Evolutionary conservation across 495 filamentous ascomycete species (phyloP), one percentile per base, ranked within the genome.

Genomic region (Penicillium ucsense): DNA sequence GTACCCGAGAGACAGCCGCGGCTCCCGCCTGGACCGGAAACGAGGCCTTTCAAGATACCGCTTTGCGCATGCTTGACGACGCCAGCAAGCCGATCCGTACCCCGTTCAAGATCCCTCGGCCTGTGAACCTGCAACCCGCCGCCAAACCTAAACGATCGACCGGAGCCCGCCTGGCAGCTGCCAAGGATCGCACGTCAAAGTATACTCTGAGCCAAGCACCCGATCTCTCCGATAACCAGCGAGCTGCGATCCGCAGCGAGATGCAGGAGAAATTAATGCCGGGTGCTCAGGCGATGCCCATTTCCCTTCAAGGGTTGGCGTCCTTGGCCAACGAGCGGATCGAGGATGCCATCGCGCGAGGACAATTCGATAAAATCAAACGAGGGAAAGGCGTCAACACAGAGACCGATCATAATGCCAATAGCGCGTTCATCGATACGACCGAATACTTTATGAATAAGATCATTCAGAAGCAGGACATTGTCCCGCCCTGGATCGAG

Each of bases 371-470:
- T 51, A 82, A 88, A 45, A 86, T 97, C 4, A 80, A 84, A 3
- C 75, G 92, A 8, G 92, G 92, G 0, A 86, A 87, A 54, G 82
- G 80, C 9, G 62, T 71, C 33, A 70, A 74, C 51, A 73, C 87
- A 1, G 79, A 90, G 63, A 70, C 82, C 12, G 91, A 95, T 60
- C 71, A 88, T 43, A 83, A 88, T 56, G 86, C 86, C 3, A 84
- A 82, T 51, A 92, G 82, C 57, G 89, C 94, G 0, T 98, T 92
- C 60, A 76, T 97, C 33, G 89, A 97, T 61, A 97, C 92, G 2
- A 97, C 94, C 0, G 91, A 95, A 65, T 96, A 95, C 61, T 87
- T 97, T 54, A 84, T 98, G 83, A 98, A 98, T 63, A 94, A 94
- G 68, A 96, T 97, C 60, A 96, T 98, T 51, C 84, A 96, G 67